A percentile compares a stretch with the other conserved stretches of the same genome.
These are phyloP conservation scores for Comarum palustre DNA, from an alignment of 306 rosid genomes.

Conservation along the genomic window DNA sequence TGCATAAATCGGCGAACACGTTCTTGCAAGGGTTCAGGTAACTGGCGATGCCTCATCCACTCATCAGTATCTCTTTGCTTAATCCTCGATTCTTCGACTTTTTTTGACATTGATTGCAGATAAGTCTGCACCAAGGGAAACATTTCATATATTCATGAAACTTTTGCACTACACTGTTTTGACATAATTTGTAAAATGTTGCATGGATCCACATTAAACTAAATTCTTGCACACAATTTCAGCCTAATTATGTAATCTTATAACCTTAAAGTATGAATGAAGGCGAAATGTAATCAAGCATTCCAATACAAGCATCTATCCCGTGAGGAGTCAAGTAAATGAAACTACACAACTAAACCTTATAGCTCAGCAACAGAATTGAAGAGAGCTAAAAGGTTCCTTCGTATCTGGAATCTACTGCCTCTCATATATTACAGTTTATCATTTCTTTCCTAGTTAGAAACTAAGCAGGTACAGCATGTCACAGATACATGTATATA, in stretches of 20 bases:
- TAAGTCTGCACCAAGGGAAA: conserved; percentile 48
- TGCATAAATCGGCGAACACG: conserved; percentile 82
- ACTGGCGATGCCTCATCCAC: conserved; percentile 94
- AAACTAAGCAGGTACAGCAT: neutral
- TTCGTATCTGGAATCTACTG: too few relatives aligned
- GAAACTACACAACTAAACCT: neutral
- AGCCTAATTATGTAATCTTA: neutral
- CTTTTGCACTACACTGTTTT: neutral
- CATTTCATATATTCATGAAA: neutral
- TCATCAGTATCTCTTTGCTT: conserved; percentile 77
- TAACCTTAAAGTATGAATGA: neutral
- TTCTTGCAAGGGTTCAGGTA: conserved; percentile 64
- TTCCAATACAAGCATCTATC: neutral
- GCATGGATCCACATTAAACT: neutral
- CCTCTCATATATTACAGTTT: too few relatives aligned
- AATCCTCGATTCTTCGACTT: conserved; percentile 89
- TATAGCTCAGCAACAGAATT: too few relatives aligned
- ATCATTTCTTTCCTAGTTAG: neutral
- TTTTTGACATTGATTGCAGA: conserved; percentile 67
- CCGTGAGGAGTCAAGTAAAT: neutral
- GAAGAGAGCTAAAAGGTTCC: too few relatives aligned
- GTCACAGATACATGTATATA: neutral
- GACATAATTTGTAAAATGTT: neutral
- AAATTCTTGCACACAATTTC: neutral
- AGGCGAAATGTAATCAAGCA: neutral